phyloP scores from a whole-genome alignment of 176 grass and related monocot species.

The Tillandsia leiboldiana region DNA sequence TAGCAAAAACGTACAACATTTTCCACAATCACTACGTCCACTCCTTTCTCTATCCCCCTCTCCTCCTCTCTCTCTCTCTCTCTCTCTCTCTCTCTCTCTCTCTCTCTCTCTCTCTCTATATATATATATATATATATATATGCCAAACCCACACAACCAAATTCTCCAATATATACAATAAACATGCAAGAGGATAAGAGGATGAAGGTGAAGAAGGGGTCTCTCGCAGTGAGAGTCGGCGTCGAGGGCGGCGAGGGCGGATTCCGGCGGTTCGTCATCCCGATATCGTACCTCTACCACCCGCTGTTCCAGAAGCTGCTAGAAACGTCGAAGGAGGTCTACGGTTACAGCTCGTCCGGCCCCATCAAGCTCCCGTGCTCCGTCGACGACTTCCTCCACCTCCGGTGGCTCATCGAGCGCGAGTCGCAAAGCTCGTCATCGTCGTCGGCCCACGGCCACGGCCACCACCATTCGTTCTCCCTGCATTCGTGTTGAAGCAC shows the following conservation, averaged over 20 bases:
- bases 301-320: conserved; percentile 57
- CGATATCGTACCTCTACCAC: conserved; percentile 90
- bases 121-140: background rate
- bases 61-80: conserved; percentile 15
- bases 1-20: conserved; percentile 28
- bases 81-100: conserved; percentile 3
- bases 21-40: background rate
- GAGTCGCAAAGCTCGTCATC: conserved; percentile 32
- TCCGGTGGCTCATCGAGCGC: conserved; percentile 52
- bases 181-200: conserved; percentile 48
- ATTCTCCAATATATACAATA: background rate
- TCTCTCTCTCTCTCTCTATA: conserved; percentile 12
- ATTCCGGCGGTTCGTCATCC: conserved; percentile 57
- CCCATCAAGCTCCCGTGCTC: conserved; percentile 75
- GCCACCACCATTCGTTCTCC: conserved; percentile 28
- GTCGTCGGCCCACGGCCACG: conserved; percentile 2
- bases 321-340: conserved; percentile 55
- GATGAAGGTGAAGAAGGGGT: conserved; percentile 97
- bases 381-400: conserved; percentile 77
- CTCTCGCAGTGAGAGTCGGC: conserved; percentile 61
- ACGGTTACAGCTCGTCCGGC: conserved; percentile 60
- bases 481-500: conserved; percentile 35
- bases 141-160: background rate
- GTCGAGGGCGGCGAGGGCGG: conserved; percentile 31
- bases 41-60: conserved; percentile 14